Evolutionary conservation across 306 rosid species (phyloP).

Genomic region (Fragaria ananassa): DNA sequence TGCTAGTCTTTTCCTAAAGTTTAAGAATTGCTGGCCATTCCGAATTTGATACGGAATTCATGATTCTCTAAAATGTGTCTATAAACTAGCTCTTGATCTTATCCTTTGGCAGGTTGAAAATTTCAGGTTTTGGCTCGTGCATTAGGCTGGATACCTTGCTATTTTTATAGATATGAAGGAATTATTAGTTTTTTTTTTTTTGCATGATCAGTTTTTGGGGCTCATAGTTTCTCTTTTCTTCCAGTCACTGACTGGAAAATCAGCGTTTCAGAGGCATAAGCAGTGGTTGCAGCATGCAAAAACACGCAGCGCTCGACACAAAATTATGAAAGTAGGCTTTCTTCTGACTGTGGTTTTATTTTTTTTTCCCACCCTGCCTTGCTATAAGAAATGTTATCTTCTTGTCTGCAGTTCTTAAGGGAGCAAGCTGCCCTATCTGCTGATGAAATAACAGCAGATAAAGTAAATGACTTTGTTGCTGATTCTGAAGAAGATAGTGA

Average conservation of each 20-base stretch:
- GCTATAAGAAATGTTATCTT: slow-evolving; percentile 26
- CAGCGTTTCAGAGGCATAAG: slow-evolving; percentile 95
- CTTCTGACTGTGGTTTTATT: slow-evolving; percentile 12
- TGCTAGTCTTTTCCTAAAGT: neutral
- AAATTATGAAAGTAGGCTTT: slow-evolving; percentile 85
- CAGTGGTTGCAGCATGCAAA: slow-evolving; percentile 98
- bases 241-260: slow-evolving; percentile 96
- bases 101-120: neutral
- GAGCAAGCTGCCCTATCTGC: slow-evolving; percentile 95
- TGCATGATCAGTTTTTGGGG: slow-evolving; percentile 16
- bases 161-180: neutral
- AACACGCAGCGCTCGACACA: slow-evolving; percentile 98
- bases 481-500: slow-evolving; percentile 78
- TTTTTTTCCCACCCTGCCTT: slow-evolving; percentile 9
- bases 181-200: neutral
- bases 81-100: neutral
- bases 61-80: neutral
- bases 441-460: slow-evolving; percentile 84
- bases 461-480: slow-evolving; percentile 60
- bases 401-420: slow-evolving; percentile 68
- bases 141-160: neutral
- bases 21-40: neutral
- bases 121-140: neutral
- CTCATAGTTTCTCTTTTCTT: slow-evolving; percentile 22
- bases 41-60: neutral